Percentiles rank a stretch among this genome's conserved stretches.
Evolutionary conservation across 2,329 filamentous ascomycete species (phyloP).

Genomic region (Fusarium longipes): DNA sequence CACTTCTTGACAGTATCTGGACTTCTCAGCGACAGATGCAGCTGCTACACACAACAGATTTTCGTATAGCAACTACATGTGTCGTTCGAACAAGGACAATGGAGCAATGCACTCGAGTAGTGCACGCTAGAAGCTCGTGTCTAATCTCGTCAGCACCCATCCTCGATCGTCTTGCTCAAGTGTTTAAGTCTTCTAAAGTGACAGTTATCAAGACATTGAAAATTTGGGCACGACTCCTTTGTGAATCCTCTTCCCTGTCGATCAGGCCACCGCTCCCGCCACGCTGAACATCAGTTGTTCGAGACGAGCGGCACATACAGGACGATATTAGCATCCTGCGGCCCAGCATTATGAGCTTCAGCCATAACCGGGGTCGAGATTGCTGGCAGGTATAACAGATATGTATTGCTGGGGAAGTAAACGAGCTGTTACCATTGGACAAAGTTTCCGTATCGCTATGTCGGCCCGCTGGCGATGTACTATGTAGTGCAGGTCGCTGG

Average conservation of each 20-base stretch:
- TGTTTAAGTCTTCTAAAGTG: background rate
- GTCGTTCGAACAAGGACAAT: constrained; percentile 13
- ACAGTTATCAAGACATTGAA: background rate
- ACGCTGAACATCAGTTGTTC: background rate
- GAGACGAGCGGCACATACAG: constrained; percentile 4
- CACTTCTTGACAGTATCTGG: background rate
- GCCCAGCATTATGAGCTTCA: constrained; percentile 14
- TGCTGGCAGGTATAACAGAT: background rate
- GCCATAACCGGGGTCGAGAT: constrained; percentile 9
- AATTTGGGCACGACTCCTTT: background rate
- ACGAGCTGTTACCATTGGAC: constrained; percentile 1
- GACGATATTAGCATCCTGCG: background rate
- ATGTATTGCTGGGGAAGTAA: constrained; percentile 1
- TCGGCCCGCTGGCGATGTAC: background rate
- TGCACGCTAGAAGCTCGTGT: constrained; percentile 1
- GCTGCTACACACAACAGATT: background rate
- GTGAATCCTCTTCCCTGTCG: background rate
- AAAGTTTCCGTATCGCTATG: background rate
- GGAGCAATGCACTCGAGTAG: background rate
- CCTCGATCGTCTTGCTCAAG: background rate
- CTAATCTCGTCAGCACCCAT: constrained; percentile 2
- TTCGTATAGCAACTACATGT: background rate
- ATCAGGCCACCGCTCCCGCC: background rate
- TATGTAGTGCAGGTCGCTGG: background rate
- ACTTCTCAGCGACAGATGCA: too few species aligned